Conservation (phyloP, 441 rosid genomes). For the Mallotus repandus region DNA sequence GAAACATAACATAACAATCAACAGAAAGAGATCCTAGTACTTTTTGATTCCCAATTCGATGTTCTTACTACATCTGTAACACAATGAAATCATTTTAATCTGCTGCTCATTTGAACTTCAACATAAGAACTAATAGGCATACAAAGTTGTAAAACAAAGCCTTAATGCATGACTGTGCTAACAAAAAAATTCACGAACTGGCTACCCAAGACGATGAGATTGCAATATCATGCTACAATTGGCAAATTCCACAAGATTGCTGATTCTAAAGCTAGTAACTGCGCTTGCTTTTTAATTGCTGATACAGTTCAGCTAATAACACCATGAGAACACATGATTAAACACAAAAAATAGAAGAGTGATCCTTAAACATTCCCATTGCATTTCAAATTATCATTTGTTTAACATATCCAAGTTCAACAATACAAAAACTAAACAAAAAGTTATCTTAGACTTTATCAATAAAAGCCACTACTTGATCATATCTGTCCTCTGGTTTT, state of each 20-base stretch:
- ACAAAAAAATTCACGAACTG: not conserved
- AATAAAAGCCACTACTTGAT: not conserved
- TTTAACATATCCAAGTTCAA: constrained; percentile 18
- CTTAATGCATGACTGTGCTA: no score
- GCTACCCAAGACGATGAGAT: not conserved
- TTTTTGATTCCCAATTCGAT: no score
- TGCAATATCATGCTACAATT: not conserved
- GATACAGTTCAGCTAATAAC: not conserved
- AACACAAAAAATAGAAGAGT: not conserved
- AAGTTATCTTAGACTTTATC: constrained; percentile 9
- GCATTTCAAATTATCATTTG: not conserved
- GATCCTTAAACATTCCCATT: not conserved
- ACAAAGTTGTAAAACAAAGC: no score
- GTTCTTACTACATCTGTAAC: no score
- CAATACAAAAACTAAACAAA: constrained; percentile 7
- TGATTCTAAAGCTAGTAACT: not conserved
- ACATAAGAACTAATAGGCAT: no score
- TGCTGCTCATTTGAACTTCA: no score
- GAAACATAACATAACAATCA: no score
- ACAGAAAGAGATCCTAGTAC: no score
- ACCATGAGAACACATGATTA: not conserved
- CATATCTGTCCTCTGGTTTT: not conserved
- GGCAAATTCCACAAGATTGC: not conserved
- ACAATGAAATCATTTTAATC: no score
- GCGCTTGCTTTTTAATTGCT: no score